These are phyloP conservation scores for Ceratocystis lukuohia DNA, from an alignment of 2,329 filamentous ascomycete species.

Conservation along the genomic window DNA sequence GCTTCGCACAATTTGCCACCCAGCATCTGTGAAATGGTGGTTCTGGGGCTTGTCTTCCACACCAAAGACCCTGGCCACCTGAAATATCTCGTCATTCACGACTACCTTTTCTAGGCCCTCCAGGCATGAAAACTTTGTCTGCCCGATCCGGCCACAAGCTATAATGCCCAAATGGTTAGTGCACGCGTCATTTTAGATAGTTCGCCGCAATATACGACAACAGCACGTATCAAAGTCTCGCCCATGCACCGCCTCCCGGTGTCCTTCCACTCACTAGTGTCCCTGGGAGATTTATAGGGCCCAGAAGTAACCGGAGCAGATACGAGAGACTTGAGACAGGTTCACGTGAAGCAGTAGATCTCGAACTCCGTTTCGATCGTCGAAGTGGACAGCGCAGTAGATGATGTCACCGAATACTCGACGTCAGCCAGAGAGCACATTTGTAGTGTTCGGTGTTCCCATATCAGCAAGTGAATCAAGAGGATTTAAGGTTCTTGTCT, in stretches of 20 bases:
- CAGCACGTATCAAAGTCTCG: slow-evolving; percentile 35
- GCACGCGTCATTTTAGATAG: slow-evolving; percentile 42
- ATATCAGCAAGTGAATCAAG: too few relatives aligned
- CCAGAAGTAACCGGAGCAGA: slow-evolving; percentile 23
- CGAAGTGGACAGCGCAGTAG: too few relatives aligned
- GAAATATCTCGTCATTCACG: slow-evolving; percentile 38
- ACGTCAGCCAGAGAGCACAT: too few relatives aligned
- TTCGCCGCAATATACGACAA: slow-evolving; percentile 34
- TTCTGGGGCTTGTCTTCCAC: slow-evolving; percentile 41
- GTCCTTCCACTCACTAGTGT: slow-evolving; percentile 34
- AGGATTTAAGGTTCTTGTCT: too few relatives aligned
- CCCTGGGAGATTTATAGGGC: slow-evolving; percentile 34
- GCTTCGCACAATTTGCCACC: slow-evolving; percentile 33
- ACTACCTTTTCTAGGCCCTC: slow-evolving; percentile 42
- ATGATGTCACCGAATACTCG: too few relatives aligned
- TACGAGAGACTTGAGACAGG: too few relatives aligned
- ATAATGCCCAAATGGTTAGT: slow-evolving; percentile 40
- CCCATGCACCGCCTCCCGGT: slow-evolving; percentile 41
- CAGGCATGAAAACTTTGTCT: slow-evolving; percentile 35
- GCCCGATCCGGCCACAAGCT: slow-evolving; percentile 27
- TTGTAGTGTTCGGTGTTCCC: too few relatives aligned
- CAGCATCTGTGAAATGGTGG: slow-evolving; percentile 34
- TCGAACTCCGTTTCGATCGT: too few relatives aligned
- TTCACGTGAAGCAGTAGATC: too few relatives aligned
- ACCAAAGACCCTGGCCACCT: slow-evolving; percentile 38